Percentiles rank a stretch among this genome's conserved stretches.
Conservation (phyloP, 108 stramenopile species). For the Nannochloropsis oceanica region DNA sequence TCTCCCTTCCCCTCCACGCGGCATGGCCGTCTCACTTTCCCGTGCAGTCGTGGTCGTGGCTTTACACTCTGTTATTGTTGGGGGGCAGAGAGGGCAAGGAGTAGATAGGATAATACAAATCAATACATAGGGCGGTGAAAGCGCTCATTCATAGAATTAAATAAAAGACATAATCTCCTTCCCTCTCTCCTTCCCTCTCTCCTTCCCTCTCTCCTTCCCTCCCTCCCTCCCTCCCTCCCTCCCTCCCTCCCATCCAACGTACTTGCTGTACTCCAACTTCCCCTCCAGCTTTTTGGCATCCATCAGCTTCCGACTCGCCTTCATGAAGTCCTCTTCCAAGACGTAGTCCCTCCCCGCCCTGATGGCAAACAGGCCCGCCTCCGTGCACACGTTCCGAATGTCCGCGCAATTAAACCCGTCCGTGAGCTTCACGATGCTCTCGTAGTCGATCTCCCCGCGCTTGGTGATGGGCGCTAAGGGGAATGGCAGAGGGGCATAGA, state of each 20-base stretch:
- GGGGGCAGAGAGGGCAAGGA: too few species aligned
- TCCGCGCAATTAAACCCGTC: constrained; percentile 98
- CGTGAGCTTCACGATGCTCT: constrained; percentile 86
- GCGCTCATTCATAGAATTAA: too few species aligned
- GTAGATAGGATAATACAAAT: too few species aligned
- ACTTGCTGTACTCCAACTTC: constrained; percentile 92
- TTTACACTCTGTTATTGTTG: too few species aligned
- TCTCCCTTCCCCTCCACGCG: too few species aligned
- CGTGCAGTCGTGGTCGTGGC: too few species aligned
- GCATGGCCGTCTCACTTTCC: too few species aligned
- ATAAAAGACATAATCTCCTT: too few species aligned
- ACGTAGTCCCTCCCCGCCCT: constrained; percentile 88
- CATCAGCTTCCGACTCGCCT: constrained; percentile 93
- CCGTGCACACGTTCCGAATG: constrained; percentile 91
- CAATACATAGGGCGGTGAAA: too few species aligned
- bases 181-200: background rate
- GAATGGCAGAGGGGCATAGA: too few species aligned
- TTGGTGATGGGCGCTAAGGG: constrained; percentile 58
- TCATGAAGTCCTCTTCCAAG: constrained; percentile 98
- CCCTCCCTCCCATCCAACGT: background rate
- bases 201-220: background rate
- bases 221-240: background rate
- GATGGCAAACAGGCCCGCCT: constrained; percentile 97
- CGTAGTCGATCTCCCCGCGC: constrained; percentile 91
- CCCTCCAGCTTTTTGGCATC: constrained; percentile 97